phyloP scores from a whole-genome alignment of 164 flowering plant genomes.

The Sedum album region DNA sequence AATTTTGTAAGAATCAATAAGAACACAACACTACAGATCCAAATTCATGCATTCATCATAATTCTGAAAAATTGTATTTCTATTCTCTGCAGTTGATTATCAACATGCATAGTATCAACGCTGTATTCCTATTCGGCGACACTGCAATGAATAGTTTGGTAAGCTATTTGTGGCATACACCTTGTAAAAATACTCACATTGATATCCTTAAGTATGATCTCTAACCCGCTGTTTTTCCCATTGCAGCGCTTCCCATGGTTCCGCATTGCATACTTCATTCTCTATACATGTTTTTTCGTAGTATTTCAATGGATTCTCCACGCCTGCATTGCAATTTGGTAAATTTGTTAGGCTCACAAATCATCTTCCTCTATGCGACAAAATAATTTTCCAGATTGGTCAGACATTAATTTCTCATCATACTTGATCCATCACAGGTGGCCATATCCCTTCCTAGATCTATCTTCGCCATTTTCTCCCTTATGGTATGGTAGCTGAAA shows the following conservation, averaged over 20 bases:
- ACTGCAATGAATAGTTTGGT: conserved; percentile 74
- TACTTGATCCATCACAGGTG: conserved; percentile 25
- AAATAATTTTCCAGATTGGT: background rate
- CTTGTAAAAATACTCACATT: background rate
- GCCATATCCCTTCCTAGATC: conserved; percentile 62
- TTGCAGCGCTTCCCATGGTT: conserved; percentile 80
- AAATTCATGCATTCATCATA: background rate
- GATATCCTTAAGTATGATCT: background rate
- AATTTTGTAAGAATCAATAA: conserved; percentile 48
- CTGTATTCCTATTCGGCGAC: conserved; percentile 70
- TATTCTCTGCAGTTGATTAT: conserved; percentile 49
- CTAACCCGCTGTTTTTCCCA: background rate
- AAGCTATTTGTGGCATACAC: conserved; percentile 13
- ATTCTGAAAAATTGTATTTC: background rate
- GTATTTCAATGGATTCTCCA: conserved; percentile 84
- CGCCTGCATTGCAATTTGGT: conserved; percentile 56
- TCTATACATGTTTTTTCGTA: conserved; percentile 66
- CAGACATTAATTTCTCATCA: background rate
- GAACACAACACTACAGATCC: background rate
- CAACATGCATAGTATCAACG: conserved; percentile 78
- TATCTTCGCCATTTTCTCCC: conserved; percentile 58
- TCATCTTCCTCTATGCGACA: background rate
- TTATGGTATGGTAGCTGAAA: conserved; percentile 22
- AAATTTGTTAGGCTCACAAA: conserved; percentile 5
- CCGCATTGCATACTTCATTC: conserved; percentile 68